Conservation (phyloP, 2,329 filamentous ascomycete genomes). For the Aspergillus aculeatus region DNA sequence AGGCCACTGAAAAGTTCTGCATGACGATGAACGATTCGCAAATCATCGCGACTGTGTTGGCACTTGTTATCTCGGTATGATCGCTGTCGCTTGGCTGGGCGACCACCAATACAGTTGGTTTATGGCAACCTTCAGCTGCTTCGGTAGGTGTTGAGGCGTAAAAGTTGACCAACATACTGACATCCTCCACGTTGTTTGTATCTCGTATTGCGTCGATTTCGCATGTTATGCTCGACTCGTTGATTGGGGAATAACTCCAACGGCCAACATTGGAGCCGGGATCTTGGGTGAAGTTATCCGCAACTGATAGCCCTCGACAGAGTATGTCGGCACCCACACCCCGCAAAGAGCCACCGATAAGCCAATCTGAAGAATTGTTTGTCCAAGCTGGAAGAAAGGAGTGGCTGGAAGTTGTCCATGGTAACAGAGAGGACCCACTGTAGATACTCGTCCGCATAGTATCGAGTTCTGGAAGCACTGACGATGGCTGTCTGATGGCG, state of each 20-base stretch:
- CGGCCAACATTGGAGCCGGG: neutral
- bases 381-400: slow-evolving; percentile 9
- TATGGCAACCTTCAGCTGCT: neutral
- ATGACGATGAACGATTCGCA: slow-evolving; percentile 15
- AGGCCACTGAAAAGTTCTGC: slow-evolving; percentile 13
- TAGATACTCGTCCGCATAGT: slow-evolving; percentile 11
- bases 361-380: slow-evolving; percentile 12
- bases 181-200: too few species aligned
- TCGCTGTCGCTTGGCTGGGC: slow-evolving; percentile 2
- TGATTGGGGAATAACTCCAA: slow-evolving; percentile 5
- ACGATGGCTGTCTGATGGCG: neutral
- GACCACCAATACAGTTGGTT: slow-evolving; percentile 4
- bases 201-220: neutral
- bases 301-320: slow-evolving; percentile 1
- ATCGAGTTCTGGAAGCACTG: slow-evolving; percentile 5
- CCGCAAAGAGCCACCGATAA: slow-evolving; percentile 8
- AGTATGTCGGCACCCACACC: slow-evolving; percentile 4
- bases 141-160: slow-evolving; percentile 3
- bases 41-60: slow-evolving; percentile 8
- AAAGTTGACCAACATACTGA: slow-evolving; percentile 4
- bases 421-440: slow-evolving; percentile 11
- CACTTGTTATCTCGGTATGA: neutral
- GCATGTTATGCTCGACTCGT: neutral
- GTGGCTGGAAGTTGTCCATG: slow-evolving; percentile 14
- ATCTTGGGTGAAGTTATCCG: slow-evolving; percentile 2